Evolutionary conservation across 192 early-diverging fungal genomes (phyloP).

Genomic region (Coemansia aciculifera): DNA sequence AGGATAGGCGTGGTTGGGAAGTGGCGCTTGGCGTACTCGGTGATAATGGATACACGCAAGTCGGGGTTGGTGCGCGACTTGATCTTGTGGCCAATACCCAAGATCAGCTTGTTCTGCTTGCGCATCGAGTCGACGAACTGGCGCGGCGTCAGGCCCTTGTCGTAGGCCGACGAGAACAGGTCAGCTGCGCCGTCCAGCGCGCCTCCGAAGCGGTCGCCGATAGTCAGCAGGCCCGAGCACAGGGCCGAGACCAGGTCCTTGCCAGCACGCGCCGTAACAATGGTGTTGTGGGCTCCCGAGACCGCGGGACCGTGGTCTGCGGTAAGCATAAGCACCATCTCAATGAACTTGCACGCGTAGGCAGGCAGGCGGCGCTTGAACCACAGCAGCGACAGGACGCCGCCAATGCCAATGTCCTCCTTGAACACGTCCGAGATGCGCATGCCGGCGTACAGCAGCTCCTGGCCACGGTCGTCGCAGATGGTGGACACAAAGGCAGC

Average conservation of each 20-base stretch:
- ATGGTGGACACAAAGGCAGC: conserved; percentile 98
- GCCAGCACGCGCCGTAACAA: conserved; percentile 93
- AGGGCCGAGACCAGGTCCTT: conserved; percentile 97
- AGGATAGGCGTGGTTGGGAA: conserved; percentile 88
- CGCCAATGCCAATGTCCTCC: conserved; percentile 98
- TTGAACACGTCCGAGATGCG: conserved; percentile 98
- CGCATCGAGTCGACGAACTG: conserved; percentile 96
- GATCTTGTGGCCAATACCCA: conserved; percentile 99
- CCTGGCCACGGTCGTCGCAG: conserved; percentile 98
- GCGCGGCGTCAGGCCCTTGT: conserved; percentile 85
- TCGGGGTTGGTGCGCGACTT: conserved; percentile 99
- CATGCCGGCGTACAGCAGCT: conserved; percentile 98
- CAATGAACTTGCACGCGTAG: conserved; percentile 96
- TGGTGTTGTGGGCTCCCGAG: conserved; percentile 88
- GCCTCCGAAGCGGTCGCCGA: conserved; percentile 97
- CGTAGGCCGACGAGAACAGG: conserved; percentile 88
- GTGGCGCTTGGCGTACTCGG: conserved; percentile 84
- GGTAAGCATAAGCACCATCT: conserved; percentile 99
- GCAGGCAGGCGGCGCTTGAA: conserved; percentile 95
- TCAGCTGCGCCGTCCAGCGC: conserved; percentile 97
- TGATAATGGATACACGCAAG: conserved; percentile 93
- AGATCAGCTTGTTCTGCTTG: conserved; percentile 94
- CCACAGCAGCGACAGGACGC: conserved; percentile 95
- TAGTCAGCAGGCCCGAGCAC: conserved; percentile 92
- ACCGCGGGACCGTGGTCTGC: conserved; percentile 99